Base-by-base conservation (phyloP, 805 yeast species). In the Saccharomyces paradoxus region DNA sequence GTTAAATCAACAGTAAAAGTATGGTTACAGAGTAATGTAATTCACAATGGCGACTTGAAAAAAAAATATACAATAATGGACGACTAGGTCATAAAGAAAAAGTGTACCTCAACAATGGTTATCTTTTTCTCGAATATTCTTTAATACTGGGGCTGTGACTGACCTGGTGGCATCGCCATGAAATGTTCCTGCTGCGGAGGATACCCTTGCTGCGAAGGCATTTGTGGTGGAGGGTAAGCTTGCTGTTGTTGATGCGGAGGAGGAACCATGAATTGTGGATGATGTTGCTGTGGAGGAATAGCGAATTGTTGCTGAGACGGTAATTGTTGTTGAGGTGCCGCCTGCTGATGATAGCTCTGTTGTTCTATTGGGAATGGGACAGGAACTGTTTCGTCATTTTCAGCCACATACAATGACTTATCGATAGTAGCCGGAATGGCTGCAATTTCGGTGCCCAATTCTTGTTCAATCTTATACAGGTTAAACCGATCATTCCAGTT, bases 341-440 rank as follows among this genome's bases (percentile, higher is more conserved):
- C 24, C 12, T 37, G 44, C 7, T n/a, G 44, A 7, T 55, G 49
- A 55, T 52, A 51, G 51, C 30, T 54, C 59, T 55, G 58, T 54
- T 64, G 74, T 58, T 86, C 86, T 56, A 87, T 80, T 64, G 87
- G 87, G 78, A 89, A 86, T n/a, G 96, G 96, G 68, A 83, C 83
- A 64, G 97, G 97, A 55, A 90, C 87, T 22, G 83, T 76, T 22
- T 80, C 81, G 51, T 81, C 58, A 67, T 88, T 84, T 55, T 85
- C 87, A 49, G 91, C 92, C 52, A 91, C 98, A 67, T 94, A 94
- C 62, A 94, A 78, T 13, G 86, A 79, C 71, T 83, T 85, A 74
- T 94, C 98, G 65, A 94, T 94, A 51, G 82, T 81, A n/a, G 89
- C 84, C 41, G 99, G 99, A 62, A 94, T 94, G 57, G 98, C 97